A percentile compares a stretch with the other conserved stretches of the same genome.
Evolutionary conservation across 139 green algal genomes (phyloP).

Genomic region (Micractinium sp.): DNA sequence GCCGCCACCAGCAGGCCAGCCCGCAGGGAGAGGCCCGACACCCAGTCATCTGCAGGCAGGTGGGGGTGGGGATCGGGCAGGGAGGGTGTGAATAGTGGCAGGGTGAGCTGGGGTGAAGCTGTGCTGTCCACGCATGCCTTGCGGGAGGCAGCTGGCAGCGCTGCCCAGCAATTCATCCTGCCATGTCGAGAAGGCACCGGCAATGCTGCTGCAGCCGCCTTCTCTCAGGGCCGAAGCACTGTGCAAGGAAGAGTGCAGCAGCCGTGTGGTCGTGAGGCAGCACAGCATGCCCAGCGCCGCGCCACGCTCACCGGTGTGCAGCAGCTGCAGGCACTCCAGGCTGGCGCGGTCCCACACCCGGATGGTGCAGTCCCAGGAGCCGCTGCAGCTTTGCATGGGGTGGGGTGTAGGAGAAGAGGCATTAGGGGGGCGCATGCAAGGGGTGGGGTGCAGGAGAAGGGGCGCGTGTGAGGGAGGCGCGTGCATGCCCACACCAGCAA

Average conservation of each 20-base stretch:
- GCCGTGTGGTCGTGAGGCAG: no score
- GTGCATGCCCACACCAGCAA: no score
- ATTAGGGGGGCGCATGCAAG: background rate
- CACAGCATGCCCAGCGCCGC: background rate
- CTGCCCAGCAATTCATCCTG: no score
- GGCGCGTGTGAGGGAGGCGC: no score
- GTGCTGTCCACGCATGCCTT: no score
- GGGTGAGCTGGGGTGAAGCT: background rate
- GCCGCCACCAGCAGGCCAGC: background rate
- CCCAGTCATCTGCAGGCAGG: constrained; percentile 63
- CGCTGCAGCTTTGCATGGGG: constrained; percentile 34
- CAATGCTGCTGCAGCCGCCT: no score
- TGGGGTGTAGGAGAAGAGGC: background rate
- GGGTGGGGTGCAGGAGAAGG: no score
- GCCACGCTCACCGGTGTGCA: constrained; percentile 36
- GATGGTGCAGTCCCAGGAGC: constrained; percentile 68
- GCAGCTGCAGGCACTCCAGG: constrained; percentile 26
- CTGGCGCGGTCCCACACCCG: constrained; percentile 52
- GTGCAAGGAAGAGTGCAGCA: no score
- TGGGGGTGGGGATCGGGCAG: background rate
- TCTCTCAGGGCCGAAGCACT: no score
- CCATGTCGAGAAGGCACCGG: no score
- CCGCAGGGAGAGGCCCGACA: constrained; percentile 48
- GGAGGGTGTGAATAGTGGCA: background rate
- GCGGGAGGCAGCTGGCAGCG: background rate